A percentile compares a stretch with the other conserved stretches of the same genome.
These are phyloP conservation scores for Aaosphaeria pasadenensis DNA, from an alignment of 2,329 filamentous ascomycete genomes.

Conservation along the genomic window DNA sequence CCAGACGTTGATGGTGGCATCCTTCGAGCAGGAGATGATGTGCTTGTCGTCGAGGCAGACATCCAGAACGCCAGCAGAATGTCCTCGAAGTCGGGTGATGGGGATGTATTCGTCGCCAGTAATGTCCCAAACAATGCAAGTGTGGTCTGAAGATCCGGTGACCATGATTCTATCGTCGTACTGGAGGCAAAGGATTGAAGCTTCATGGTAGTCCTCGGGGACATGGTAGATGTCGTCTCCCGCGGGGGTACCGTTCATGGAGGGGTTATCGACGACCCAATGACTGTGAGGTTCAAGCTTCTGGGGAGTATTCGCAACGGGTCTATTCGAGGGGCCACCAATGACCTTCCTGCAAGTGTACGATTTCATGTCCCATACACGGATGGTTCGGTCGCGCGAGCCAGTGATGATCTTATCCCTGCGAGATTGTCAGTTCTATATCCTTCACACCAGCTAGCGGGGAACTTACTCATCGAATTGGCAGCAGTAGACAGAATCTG, in stretches of 20 bases:
- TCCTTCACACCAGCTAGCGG: not conserved
- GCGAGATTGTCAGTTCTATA: slow-evolving; percentile 33
- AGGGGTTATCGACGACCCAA: slow-evolving; percentile 43
- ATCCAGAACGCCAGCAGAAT: slow-evolving; percentile 87
- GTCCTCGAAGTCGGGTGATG: slow-evolving; percentile 71
- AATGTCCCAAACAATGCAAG: slow-evolving; percentile 88
- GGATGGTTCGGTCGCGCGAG: slow-evolving; percentile 90
- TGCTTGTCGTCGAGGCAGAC: slow-evolving; percentile 88
- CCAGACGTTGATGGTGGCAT: slow-evolving; percentile 92
- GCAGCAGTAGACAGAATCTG: slow-evolving; percentile 94
- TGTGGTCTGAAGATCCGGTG: slow-evolving; percentile 89
- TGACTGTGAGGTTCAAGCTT: slow-evolving; percentile 40
- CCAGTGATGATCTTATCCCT: slow-evolving; percentile 95
- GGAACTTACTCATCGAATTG: slow-evolving; percentile 86
- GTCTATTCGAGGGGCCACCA: slow-evolving; percentile 67
- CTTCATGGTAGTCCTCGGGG: slow-evolving; percentile 68
- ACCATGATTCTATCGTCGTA: slow-evolving; percentile 92
- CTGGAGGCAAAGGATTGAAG: slow-evolving; percentile 91
- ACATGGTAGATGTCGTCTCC: slow-evolving; percentile 47
- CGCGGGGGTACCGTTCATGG: slow-evolving; percentile 46
- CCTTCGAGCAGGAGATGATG: slow-evolving; percentile 97
- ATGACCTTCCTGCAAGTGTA: slow-evolving; percentile 83
- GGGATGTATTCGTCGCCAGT: slow-evolving; percentile 64
- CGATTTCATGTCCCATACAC: slow-evolving; percentile 92
- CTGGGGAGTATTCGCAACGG: slow-evolving; percentile 45